These are phyloP conservation scores for Fusarium algeriense DNA, from an alignment of 2,329 filamentous ascomycete genomes.

Conservation along the genomic window DNA sequence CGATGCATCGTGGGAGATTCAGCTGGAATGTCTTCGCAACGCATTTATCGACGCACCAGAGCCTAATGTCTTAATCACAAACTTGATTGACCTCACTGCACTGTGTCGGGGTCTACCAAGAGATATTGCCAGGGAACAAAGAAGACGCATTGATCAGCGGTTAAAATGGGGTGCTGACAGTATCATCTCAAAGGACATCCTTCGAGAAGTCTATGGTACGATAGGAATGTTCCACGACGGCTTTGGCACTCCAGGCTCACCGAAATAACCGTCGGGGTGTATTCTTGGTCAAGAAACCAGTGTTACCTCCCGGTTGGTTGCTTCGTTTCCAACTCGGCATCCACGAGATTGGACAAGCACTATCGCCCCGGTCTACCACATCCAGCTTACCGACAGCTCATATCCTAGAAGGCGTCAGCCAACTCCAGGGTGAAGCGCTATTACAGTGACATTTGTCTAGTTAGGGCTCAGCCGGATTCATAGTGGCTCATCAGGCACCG, in stretches of 20 bases:
- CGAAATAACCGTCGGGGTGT: background rate
- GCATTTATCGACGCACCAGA: conserved; percentile 49
- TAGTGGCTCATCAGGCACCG: conserved; percentile 8
- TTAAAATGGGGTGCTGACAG: conserved; percentile 50
- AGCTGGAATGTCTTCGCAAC: conserved; percentile 53
- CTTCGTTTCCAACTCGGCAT: background rate
- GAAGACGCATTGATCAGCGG: conserved; percentile 45
- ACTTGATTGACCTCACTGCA: conserved; percentile 49
- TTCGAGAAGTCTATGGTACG: conserved; percentile 41
- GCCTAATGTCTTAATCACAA: conserved; percentile 48
- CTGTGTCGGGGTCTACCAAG: conserved; percentile 47
- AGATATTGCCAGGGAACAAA: conserved; percentile 47
- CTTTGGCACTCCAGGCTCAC: conserved; percentile 4
- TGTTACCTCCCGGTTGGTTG: background rate
- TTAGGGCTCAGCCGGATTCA: conserved; percentile 6
- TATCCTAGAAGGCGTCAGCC: background rate
- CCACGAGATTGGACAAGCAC: background rate
- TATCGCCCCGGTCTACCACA: conserved; percentile 28
- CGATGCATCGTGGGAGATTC: conserved; percentile 57
- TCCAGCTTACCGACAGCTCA: conserved; percentile 33
- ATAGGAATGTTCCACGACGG: conserved; percentile 39
- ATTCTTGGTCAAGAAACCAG: background rate
- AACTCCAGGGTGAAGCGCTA: background rate
- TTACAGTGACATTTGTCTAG: background rate
- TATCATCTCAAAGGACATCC: conserved; percentile 39